Evolutionary conservation across 805 yeast species (phyloP).

Genomic region (Wickerhamomyces chambardii): DNA sequence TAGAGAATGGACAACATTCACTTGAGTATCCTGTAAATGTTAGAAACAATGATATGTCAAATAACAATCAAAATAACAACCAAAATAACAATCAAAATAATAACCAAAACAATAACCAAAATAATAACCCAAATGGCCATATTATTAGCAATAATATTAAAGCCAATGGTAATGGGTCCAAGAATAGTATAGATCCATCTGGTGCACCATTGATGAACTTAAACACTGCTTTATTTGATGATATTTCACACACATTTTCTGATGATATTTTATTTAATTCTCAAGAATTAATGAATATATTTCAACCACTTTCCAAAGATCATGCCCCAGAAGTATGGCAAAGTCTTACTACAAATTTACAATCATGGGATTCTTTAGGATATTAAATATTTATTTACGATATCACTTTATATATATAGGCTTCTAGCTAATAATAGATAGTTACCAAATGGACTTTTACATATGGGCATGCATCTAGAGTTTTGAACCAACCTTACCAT

Average conservation of each 20-base stretch:
- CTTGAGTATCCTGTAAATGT: not conserved
- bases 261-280: slow-evolving; percentile 2
- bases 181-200: no score
- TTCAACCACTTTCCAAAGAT: slow-evolving; percentile 12
- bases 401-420: no score
- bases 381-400: no score
- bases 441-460: no score
- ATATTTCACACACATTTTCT: slow-evolving; percentile 12
- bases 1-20: not conserved
- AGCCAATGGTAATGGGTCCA: no score
- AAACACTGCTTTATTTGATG: slow-evolving; percentile 10
- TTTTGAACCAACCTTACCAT: not conserved
- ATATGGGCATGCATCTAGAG: not conserved
- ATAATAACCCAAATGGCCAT: no score
- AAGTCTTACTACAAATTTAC: slow-evolving; percentile 10
- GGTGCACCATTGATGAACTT: slow-evolving; percentile 6
- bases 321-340: slow-evolving; percentile 13
- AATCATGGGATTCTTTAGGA: slow-evolving; percentile 14
- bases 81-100: no score
- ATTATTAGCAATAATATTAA: no score
- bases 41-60: no score
- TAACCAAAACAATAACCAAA: no score
- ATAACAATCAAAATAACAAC: no score
- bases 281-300: slow-evolving; percentile 1
- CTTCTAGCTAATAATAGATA: no score